These are phyloP conservation scores for Globisporangium lucens DNA, from an alignment of 352 stramenopile species.

Conservation along the genomic window DNA sequence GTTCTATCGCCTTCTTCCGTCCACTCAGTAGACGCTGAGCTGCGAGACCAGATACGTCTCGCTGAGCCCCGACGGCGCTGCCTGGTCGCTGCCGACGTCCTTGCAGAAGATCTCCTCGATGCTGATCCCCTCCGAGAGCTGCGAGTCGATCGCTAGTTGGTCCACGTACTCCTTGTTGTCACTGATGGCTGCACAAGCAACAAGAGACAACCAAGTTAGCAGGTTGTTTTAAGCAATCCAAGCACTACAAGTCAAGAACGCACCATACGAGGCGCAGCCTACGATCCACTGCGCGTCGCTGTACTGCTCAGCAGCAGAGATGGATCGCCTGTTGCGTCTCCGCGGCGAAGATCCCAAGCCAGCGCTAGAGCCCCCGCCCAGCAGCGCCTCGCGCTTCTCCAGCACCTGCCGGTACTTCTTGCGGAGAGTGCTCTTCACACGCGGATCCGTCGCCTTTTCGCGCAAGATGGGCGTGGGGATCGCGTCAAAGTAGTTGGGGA, in stretches of 20 bases:
- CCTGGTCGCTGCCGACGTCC: constrained; percentile 1
- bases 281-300: constrained; percentile 63
- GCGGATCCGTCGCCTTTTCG: constrained; percentile 41
- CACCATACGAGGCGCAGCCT: constrained; percentile 70
- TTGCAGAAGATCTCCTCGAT: constrained; percentile 63
- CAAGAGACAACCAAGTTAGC: background rate
- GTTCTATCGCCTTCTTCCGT: background rate
- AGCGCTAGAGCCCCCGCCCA: constrained; percentile 15
- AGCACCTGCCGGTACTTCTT: constrained; percentile 49
- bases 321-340: constrained; percentile 29
- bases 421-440: constrained; percentile 34
- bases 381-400: constrained; percentile 22
- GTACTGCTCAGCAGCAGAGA: constrained; percentile 46
- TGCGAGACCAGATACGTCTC: constrained; percentile 17
- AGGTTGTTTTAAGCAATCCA: background rate
- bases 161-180: constrained; percentile 84
- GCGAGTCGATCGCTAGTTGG: constrained; percentile 71
- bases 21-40: constrained; percentile 12
- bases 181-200: constrained; percentile 44
- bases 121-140: constrained; percentile 55
- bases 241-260: constrained; percentile 9
- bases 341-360: constrained; percentile 21
- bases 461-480: constrained; percentile 59
- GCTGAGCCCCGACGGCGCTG: background rate
- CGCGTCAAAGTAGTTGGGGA: constrained; percentile 86